Base-by-base conservation (phyloP, 129 eudicot species). In the Calendula officinalis region DNA sequence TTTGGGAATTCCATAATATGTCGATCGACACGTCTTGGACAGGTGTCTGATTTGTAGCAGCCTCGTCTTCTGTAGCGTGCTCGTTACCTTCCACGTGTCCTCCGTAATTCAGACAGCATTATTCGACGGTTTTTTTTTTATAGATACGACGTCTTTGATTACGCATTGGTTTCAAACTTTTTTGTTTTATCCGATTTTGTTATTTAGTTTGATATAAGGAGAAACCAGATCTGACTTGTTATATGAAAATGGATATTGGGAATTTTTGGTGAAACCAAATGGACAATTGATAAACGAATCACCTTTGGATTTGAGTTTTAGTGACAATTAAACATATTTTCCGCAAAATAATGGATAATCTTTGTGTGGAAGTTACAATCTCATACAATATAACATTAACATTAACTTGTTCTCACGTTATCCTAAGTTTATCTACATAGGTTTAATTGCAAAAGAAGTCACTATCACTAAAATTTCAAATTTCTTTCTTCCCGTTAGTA, bases 21-120 rank as follows among this genome's bases (percentile, higher is more conserved):
- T 69, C 9, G 58, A 46, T 48, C 33, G 73, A 74, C 78, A 74
- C 78, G 78, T 74, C 39, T 3, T 58, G 73, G 68, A 66, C 78
- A 74, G 73, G 73, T 74, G 78, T 66, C 73, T 49, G 58, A 0
- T 16, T 44, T 30, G 8, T 48, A 66, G 56, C 12, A 57, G 73
- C 67, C 73, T 74, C 41, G 78, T 48, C 8, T n/a, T 66, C 22
- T 74, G 78, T 3, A 14, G 46, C 47, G 0, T 49, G 55, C 35
- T 49, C 40, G 47, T 45, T 5, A 22, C 14, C 27, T 74, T 57
- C 49, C 78, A 74, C 78, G 73, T 74, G 78, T 66, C 62, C 61
- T 57, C 58, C 30, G 17, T 7, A 16, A 39, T 52, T 66, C 67
- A 22, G 78, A 48, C 49, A 62, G 42, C 64, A 63, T 43, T 6